These are phyloP conservation scores for Ophiostoma populinum DNA, from an alignment of 2,329 filamentous ascomycete genomes.

Conservation along the genomic window DNA sequence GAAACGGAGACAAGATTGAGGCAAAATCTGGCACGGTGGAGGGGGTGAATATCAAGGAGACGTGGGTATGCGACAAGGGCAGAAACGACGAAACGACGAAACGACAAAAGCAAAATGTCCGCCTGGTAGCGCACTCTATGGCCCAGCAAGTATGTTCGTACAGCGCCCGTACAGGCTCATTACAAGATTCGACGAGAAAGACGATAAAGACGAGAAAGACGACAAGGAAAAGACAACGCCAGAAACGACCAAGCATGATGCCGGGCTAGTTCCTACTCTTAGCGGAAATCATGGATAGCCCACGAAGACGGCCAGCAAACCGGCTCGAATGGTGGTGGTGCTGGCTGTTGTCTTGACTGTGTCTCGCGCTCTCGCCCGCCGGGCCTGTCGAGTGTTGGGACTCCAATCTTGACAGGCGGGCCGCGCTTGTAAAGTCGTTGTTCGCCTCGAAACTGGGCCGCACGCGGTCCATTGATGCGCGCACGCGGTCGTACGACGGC, in stretches of 20 bases:
- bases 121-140: too few species aligned
- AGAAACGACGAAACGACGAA: too few species aligned
- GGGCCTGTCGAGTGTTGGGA: conserved; percentile 38
- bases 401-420: conserved; percentile 69
- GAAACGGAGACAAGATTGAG: too few species aligned
- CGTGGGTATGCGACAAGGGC: too few species aligned
- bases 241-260: neutral
- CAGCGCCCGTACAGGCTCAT: too few species aligned
- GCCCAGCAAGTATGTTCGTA: too few species aligned
- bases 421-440: conserved; percentile 81
- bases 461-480: conserved; percentile 73
- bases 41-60: too few species aligned
- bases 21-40: too few species aligned
- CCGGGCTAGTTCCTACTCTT: conserved; percentile 14
- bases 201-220: neutral
- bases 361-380: conserved; percentile 1
- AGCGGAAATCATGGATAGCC: conserved; percentile 15
- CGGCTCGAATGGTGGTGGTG: conserved; percentile 6
- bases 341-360: too few species aligned
- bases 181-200: too few species aligned
- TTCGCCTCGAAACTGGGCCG: conserved; percentile 73
- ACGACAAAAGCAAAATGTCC: too few species aligned
- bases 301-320: conserved; percentile 13
- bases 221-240: neutral
- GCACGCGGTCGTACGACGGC: conserved; percentile 76